These are phyloP conservation scores for Grigorovia jiainica DNA, from an alignment of 805 yeast species.

Conservation along the genomic window DNA sequence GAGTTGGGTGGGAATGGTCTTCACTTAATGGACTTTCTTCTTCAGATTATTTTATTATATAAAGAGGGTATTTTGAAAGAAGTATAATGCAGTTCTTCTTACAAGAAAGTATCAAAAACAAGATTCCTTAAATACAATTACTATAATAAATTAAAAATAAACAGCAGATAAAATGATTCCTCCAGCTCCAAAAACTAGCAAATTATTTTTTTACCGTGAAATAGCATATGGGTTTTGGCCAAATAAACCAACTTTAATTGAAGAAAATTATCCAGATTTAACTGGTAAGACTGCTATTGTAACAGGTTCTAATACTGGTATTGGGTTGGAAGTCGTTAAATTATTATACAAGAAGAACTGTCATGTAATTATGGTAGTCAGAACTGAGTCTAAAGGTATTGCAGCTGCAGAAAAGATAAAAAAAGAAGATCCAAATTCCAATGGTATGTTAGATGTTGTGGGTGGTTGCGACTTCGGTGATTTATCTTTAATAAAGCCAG, in stretches of 20 bases:
- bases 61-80: too few relatives aligned
- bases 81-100: too few relatives aligned
- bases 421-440: conserved; percentile 19
- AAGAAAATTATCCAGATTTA: conserved; percentile 30
- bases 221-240: conserved; percentile 20
- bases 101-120: too few relatives aligned
- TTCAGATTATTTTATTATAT: too few relatives aligned
- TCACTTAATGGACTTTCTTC: too few relatives aligned
- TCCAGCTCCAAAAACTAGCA: conserved; percentile 18
- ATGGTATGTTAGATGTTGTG: conserved; percentile 18
- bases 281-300: conserved; percentile 31
- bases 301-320: conserved; percentile 34
- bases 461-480: conserved; percentile 32
- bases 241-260: conserved; percentile 21
- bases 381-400: conserved; percentile 28
- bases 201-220: conserved; percentile 8
- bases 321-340: conserved; percentile 24
- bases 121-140: too few relatives aligned
- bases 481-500: conserved; percentile 28
- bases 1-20: too few relatives aligned
- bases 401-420: conserved; percentile 24
- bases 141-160: too few relatives aligned
- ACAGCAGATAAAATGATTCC: conserved; percentile 10
- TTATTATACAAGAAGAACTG: conserved; percentile 28
- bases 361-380: conserved; percentile 26